Evolutionary conservation across 495 filamentous ascomycete species (phyloP).

Genomic region (Sordaria brevicollis): DNA sequence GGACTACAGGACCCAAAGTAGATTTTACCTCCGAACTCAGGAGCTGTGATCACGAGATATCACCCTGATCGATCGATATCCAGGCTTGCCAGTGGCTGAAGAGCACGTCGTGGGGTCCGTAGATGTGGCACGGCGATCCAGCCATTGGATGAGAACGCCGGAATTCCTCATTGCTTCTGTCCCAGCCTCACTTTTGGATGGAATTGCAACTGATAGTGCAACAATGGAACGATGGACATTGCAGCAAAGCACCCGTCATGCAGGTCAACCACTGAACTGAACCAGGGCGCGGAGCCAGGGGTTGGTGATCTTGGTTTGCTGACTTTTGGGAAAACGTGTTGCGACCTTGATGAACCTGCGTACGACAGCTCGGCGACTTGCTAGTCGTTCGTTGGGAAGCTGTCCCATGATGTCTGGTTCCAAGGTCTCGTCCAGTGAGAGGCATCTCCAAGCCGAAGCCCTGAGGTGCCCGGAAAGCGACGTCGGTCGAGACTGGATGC

Average conservation of each 20-base stretch:
- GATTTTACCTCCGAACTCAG: neutral
- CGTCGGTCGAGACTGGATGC: neutral
- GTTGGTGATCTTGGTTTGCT: slow-evolving; percentile 6
- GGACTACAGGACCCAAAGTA: neutral
- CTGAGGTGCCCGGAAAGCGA: neutral
- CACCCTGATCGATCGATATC: neutral
- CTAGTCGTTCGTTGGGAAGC: neutral
- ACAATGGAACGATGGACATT: slow-evolving; percentile 2
- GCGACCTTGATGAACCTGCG: neutral
- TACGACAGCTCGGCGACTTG: neutral
- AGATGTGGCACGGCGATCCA: slow-evolving; percentile 6
- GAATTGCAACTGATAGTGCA: neutral
- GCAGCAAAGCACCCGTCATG: slow-evolving; percentile 6
- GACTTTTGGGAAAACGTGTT: neutral
- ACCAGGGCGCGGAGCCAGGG: neutral
- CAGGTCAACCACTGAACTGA: slow-evolving; percentile 7
- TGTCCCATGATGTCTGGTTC: neutral
- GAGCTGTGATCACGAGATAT: slow-evolving; percentile 1
- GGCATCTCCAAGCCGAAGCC: neutral
- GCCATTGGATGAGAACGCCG: slow-evolving; percentile 8
- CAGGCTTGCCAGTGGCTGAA: slow-evolving; percentile 5
- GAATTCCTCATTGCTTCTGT: neutral
- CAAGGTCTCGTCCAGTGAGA: neutral
- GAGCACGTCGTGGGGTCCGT: slow-evolving; percentile 5
- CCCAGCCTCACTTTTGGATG: slow-evolving; percentile 16